Base-by-base conservation (phyloP, 768 basidiomycete species). In the Tylopilus rubrobrunneus region DNA sequence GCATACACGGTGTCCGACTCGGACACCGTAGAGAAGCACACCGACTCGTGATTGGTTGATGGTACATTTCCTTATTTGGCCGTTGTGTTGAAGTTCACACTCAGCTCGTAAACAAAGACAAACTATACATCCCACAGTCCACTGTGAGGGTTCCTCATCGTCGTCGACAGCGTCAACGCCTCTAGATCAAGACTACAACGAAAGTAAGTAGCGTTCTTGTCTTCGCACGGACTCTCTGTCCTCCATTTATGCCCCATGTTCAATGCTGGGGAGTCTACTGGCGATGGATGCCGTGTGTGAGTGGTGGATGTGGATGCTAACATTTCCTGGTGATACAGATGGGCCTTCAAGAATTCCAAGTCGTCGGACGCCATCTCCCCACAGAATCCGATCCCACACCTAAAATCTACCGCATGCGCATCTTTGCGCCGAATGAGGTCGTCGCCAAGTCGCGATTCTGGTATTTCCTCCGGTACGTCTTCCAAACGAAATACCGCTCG, bases 361-460 rank as follows among this genome's bases (percentile, higher is more conserved):
- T 98, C 74, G 88, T 99, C 62, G 97, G 97, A 62, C 92, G 96
- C 71, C 95, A 97, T 74, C 78, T 98, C 66, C 96, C 97, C 68
- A 94, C 93, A 51, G 92, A 93, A 78, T 71, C 81, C 59, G 91
- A 97, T 61, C 92, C 92, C 52, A 90, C 82, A 56, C 97, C 97
- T 57, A 98, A 98, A 84, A 95, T 98, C 75, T 98, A 91, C 82
- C 89, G 96, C 66, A 98, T 98, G 96, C 89, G 96, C 74, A 97
- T 98, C 69, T 99, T 98, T 71, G 94, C 97, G 61, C 92, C 93
- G 61, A 98, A 98, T 73, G 92, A 97, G 59, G 94, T 98, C 62
- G 93, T 99, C 67, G 96, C 97, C 66, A 98, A 99, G 80, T 96
- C 92, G 48, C 87, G 96, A 56, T 99, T 97, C 88, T 98, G 97